Percentiles rank a stretch among this genome's conserved stretches.
phyloP scores from a whole-genome alignment of 768 basidiomycete genomes.

The Lentinula edodes region DNA sequence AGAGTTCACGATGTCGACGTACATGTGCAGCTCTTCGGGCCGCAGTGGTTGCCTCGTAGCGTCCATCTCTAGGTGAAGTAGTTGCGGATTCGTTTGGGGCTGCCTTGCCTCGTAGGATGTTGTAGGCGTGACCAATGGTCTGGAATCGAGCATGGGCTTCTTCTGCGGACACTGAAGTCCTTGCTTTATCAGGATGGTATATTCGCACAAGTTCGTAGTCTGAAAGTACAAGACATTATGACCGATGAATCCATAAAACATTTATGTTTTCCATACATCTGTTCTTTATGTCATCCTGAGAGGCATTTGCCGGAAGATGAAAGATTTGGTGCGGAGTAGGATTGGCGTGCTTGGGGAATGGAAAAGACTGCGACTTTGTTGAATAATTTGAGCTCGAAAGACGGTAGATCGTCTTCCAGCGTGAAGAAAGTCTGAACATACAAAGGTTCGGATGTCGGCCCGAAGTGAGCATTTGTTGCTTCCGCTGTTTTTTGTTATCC shows the following conservation, averaged over 20 bases:
- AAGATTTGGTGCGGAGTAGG: slow-evolving; percentile 74
- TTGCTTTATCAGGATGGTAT: slow-evolving; percentile 67
- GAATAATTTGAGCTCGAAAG: not conserved
- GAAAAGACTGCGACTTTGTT: slow-evolving; percentile 20
- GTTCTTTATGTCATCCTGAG: slow-evolving; percentile 57
- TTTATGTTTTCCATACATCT: slow-evolving; percentile 36
- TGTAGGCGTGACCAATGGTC: slow-evolving; percentile 65
- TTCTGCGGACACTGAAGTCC: slow-evolving; percentile 33
- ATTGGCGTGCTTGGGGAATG: slow-evolving; percentile 46
- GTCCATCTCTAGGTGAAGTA: slow-evolving; percentile 4
- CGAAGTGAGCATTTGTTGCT: not conserved
- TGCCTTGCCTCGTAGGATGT: slow-evolving; percentile 48
- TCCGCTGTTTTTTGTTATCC: not conserved
- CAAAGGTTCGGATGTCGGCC: not conserved
- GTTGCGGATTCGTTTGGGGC: slow-evolving; percentile 14
- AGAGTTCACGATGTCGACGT: slow-evolving; percentile 29
- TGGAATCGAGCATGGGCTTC: slow-evolving; percentile 62
- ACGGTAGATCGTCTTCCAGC: not conserved
- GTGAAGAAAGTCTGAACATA: not conserved
- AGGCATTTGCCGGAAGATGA: slow-evolving; percentile 51
- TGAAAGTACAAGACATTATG: slow-evolving; percentile 18
- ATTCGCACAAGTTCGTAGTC: slow-evolving; percentile 77
- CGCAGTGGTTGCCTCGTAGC: slow-evolving; percentile 25
- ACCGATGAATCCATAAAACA: not conserved
- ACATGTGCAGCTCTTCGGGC: slow-evolving; percentile 34